Conservation (phyloP, 768 basidiomycete species). For the Russula sp. region DNA sequence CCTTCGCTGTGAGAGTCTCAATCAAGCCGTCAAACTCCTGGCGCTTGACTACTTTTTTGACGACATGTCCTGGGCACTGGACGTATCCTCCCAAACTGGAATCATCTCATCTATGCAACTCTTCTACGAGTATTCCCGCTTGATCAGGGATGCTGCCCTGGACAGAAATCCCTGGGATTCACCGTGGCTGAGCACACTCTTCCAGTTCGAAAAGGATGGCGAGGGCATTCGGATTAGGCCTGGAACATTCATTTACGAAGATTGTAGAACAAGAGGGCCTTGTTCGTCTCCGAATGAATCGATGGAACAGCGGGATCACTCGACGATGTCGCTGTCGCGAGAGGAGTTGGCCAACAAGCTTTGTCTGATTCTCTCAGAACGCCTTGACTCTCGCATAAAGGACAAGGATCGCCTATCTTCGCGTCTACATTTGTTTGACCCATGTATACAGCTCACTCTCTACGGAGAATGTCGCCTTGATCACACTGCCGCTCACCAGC, state of each 20-base stretch:
- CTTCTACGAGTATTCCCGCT: constrained; percentile 5
- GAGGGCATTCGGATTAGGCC: not conserved
- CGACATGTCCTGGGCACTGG: constrained; percentile 8
- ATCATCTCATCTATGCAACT: constrained; percentile 4
- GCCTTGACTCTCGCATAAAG: constrained; percentile 1
- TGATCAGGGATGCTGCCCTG: constrained; percentile 6
- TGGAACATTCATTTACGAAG: not conserved
- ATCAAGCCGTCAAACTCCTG: constrained; percentile 3
- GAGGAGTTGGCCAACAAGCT: not conserved
- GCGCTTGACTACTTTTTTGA: constrained; percentile 11
- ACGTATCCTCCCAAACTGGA: constrained; percentile 5
- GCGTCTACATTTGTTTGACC: constrained; percentile 3
- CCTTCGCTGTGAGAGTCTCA: not conserved
- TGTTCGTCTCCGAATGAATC: not conserved
- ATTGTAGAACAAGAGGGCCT: not conserved
- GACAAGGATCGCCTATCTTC: not conserved
- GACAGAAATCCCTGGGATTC: constrained; percentile 11
- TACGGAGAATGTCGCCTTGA: constrained; percentile 30
- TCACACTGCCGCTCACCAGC: constrained; percentile 31
- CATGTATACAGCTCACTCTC: constrained; percentile 28
- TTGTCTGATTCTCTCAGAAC: not conserved
- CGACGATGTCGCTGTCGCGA: not conserved
- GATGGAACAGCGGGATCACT: not conserved
- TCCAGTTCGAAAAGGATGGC: constrained; percentile 7
- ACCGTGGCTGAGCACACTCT: constrained; percentile 5